phyloP scores from a whole-genome alignment of 345 rosid genomes.

The Salix udensis region DNA sequence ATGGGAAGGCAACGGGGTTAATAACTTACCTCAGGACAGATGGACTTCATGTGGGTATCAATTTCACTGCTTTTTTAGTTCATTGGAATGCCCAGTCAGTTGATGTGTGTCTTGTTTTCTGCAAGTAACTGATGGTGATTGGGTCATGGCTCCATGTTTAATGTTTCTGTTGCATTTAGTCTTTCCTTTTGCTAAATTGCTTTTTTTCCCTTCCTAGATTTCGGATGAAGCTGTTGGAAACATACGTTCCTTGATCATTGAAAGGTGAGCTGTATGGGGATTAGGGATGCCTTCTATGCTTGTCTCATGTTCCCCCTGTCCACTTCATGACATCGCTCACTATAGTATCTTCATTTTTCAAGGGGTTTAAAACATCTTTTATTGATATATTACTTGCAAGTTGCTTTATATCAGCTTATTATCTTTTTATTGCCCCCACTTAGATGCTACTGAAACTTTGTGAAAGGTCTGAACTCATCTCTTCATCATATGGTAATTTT shows the following conservation, averaged over 20 bases:
- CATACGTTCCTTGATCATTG: slow-evolving; percentile 58
- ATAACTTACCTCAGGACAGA: slow-evolving; percentile 96
- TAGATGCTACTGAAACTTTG: neutral
- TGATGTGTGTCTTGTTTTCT: neutral
- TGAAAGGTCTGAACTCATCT: neutral
- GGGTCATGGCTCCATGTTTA: too few species aligned
- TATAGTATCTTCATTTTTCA: neutral
- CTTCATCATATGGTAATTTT: too few species aligned
- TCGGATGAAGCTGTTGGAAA: slow-evolving; percentile 83
- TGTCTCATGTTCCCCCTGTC: neutral
- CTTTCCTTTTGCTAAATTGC: neutral
- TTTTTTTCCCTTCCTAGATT: slow-evolving; percentile 41
- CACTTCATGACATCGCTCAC: neutral
- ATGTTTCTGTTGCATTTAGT: neutral
- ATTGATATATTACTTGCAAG: neutral
- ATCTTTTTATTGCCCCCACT: neutral
- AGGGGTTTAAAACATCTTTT: neutral
- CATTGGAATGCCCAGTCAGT: neutral
- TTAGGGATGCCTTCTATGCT: neutral
- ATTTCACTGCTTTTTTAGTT: slow-evolving; percentile 14
- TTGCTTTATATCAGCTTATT: neutral
- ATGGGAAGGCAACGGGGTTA: slow-evolving; percentile 73
- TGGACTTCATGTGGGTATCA: slow-evolving; percentile 82
- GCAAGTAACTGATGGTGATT: neutral
- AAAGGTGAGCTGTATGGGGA: slow-evolving; percentile 45